A percentile compares a stretch with the other conserved stretches of the same genome.
These are phyloP conservation scores for Diaporthe helianthi DNA, from an alignment of 2,329 filamentous ascomycete species.

Conservation along the genomic window DNA sequence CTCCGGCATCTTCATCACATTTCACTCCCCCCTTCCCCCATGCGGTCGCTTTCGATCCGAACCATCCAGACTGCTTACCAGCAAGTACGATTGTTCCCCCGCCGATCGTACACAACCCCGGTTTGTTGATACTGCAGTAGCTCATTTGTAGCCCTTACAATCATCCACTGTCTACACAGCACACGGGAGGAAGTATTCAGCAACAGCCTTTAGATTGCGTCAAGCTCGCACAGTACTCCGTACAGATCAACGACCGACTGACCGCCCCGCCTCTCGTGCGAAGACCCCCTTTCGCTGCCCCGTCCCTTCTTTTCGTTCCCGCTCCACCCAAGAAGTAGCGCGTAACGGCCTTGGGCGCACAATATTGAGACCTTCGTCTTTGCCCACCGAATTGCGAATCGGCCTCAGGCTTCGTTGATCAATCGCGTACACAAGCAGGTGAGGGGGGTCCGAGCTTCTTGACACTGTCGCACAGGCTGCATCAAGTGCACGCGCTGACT, in stretches of 20 bases:
- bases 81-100: background rate
- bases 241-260: background rate
- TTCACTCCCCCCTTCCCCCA: background rate
- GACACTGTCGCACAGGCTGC: background rate
- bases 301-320: conserved; percentile 28
- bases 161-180: background rate
- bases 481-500: conserved; percentile 29
- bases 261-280: conserved; percentile 7
- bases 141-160: background rate
- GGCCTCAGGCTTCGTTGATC: background rate
- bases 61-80: conserved; percentile 4
- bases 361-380: conserved; percentile 28
- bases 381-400: conserved; percentile 19
- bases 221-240: background rate
- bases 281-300: conserved; percentile 24
- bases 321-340: conserved; percentile 30
- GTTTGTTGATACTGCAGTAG: background rate
- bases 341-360: conserved; percentile 26
- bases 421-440: conserved; percentile 21
- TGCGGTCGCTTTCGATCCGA: conserved; percentile 15
- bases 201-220: background rate
- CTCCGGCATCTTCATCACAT: conserved; percentile 16
- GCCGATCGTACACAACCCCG: background rate
- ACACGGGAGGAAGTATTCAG: no score
- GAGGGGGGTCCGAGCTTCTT: background rate